phyloP scores from a whole-genome alignment of 169 alveolate species.

The Plasmodium knowlesi region DNA sequence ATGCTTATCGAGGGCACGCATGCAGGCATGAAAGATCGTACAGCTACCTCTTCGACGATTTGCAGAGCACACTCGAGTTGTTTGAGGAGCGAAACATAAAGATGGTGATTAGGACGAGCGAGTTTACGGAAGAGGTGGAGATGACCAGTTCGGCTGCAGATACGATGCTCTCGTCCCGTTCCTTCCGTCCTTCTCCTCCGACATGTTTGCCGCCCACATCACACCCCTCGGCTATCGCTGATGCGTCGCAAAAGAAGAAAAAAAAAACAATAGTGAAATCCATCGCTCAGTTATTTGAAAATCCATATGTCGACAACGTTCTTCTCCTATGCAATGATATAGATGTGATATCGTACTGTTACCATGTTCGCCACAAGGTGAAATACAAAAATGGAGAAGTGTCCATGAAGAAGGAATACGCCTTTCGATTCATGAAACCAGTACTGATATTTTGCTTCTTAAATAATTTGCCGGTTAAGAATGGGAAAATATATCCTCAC shows the following conservation, averaged over 20 bases:
- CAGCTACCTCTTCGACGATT: not conserved
- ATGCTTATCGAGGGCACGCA: not conserved
- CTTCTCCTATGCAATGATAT: conserved; percentile 5
- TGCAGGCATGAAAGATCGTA: not conserved
- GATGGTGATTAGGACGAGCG: not conserved
- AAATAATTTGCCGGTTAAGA: conserved; percentile 12
- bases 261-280: not conserved
- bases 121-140: not conserved
- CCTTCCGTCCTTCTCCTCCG: not conserved
- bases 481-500: conserved; percentile 9
- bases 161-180: not conserved
- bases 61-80: not conserved
- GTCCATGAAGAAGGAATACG: not conserved
- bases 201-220: not conserved
- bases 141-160: not conserved
- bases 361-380: not conserved
- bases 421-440: conserved; percentile 1
- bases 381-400: not conserved
- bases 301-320: not conserved
- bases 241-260: not conserved
- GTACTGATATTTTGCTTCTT: conserved; percentile 1
- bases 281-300: not conserved
- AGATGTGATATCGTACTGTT: conserved; percentile 12
- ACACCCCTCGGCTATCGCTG: not conserved
- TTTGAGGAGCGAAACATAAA: conserved; percentile 20